phyloP scores from a whole-genome alignment of 257 asterid genomes.

The Lycium ferocissimum region DNA sequence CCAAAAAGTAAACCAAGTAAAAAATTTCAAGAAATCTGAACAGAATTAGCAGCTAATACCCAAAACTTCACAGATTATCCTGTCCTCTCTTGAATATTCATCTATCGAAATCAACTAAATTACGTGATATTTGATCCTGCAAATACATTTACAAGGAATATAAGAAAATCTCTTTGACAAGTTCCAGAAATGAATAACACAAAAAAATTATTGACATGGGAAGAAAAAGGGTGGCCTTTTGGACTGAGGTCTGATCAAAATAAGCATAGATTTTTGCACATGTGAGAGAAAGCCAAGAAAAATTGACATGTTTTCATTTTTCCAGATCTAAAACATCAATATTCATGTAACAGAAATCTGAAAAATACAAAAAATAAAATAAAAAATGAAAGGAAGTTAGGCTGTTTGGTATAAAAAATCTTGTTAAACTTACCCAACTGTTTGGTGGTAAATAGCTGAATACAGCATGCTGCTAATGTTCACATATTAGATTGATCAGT shows the following conservation, averaged over 20 bases:
- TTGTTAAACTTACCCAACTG: not conserved
- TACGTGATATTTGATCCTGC: not conserved
- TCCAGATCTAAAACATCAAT: constrained; percentile 19
- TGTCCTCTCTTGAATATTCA: not conserved
- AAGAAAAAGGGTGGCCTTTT: not conserved
- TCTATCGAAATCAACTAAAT: not conserved
- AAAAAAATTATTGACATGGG: constrained; percentile 4
- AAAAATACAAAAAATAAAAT: not conserved
- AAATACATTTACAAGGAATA: not conserved
- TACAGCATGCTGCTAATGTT: not conserved
- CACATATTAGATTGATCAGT: not conserved
- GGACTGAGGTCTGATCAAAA: not conserved
- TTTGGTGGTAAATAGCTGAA: not conserved
- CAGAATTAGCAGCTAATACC: not conserved
- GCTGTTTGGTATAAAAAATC: not conserved
- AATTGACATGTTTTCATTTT: not conserved
- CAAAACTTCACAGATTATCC: not conserved
- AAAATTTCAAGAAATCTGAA: constrained; percentile 4
- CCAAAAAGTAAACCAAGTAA: not conserved
- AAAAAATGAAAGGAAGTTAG: not conserved
- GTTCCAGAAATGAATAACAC: not conserved
- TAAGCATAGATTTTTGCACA: not conserved
- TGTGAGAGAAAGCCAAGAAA: not conserved
- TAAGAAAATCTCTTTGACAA: not conserved
- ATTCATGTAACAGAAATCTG: not conserved